Evolutionary conservation across 768 basidiomycete genomes (phyloP).

Genomic region (Suillus plorans): DNA sequence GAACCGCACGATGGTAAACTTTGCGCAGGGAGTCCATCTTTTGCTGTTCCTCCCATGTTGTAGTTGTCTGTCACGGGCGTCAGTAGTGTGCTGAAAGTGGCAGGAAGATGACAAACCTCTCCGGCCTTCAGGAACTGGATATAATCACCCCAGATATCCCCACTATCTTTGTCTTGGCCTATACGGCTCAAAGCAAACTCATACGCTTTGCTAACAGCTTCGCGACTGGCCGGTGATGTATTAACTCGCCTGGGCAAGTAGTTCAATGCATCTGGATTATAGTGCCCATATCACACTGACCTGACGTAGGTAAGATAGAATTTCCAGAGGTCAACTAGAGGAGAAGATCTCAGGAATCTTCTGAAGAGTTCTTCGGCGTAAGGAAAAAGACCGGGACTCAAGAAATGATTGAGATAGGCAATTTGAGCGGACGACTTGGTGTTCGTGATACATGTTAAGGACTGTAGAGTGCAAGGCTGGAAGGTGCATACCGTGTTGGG

Average conservation of each 20-base stretch:
- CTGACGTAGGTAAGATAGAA: slow-evolving; percentile 94
- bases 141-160: slow-evolving; percentile 92
- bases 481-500: slow-evolving; percentile 78
- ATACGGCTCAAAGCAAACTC: slow-evolving; percentile 90
- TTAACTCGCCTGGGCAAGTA: slow-evolving; percentile 59
- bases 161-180: slow-evolving; percentile 90
- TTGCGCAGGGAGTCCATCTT: slow-evolving; percentile 92
- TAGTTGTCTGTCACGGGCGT: slow-evolving; percentile 48
- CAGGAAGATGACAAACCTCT: slow-evolving; percentile 50
- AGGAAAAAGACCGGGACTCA: slow-evolving; percentile 63
- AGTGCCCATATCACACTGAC: slow-evolving; percentile 40
- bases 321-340: slow-evolving; percentile 88
- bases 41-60: slow-evolving; percentile 94
- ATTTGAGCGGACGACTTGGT: slow-evolving; percentile 79
- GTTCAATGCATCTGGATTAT: slow-evolving; percentile 13
- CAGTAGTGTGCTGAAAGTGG: slow-evolving; percentile 7
- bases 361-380: slow-evolving; percentile 90
- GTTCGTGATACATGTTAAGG: slow-evolving; percentile 20
- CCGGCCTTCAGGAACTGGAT: slow-evolving; percentile 83
- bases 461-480: slow-evolving; percentile 18
- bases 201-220: slow-evolving; percentile 83
- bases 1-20: slow-evolving; percentile 90
- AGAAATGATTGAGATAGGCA: slow-evolving; percentile 76
- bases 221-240: slow-evolving; percentile 63
- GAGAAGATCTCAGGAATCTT: slow-evolving; percentile 79